Evolutionary conservation across 176 grass and related monocot genomes (phyloP).

Genomic region (Pontederia crassipes): DNA sequence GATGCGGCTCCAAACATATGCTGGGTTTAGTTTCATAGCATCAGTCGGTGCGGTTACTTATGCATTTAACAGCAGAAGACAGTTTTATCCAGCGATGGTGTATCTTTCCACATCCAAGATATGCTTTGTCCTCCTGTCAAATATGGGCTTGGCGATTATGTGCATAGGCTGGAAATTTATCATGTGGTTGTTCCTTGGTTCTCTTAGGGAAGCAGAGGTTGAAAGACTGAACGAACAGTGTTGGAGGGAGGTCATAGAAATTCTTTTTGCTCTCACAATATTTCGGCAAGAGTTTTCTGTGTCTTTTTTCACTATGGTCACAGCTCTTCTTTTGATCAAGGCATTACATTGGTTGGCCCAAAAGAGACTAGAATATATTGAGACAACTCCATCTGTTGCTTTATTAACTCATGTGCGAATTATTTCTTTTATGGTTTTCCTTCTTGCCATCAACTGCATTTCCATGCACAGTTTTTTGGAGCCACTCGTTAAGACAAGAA

Average conservation of each 20-base stretch:
- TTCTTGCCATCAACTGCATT: slow-evolving; percentile 60
- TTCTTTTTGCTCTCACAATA: slow-evolving; percentile 92
- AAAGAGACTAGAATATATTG: slow-evolving; percentile 90
- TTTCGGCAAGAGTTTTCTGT: slow-evolving; percentile 98
- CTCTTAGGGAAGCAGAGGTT: slow-evolving; percentile 79
- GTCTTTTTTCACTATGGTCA: slow-evolving; percentile 74
- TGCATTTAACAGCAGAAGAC: slow-evolving; percentile 92
- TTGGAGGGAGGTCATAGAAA: slow-evolving; percentile 86
- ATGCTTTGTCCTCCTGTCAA: slow-evolving; percentile 90
- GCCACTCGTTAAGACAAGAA: slow-evolving; percentile 42
- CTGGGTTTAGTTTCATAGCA: slow-evolving; percentile 88
- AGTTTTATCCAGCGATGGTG: slow-evolving; percentile 89
- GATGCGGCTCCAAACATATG: slow-evolving; percentile 79
- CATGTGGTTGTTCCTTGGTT: slow-evolving; percentile 74
- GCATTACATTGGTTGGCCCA: slow-evolving; percentile 77
- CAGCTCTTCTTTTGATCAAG: slow-evolving; percentile 66
- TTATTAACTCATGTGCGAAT: slow-evolving; percentile 66
- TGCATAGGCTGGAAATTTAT: slow-evolving; percentile 77
- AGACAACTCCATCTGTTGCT: slow-evolving; percentile 79
- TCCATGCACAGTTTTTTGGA: slow-evolving; percentile 57
- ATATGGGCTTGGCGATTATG: slow-evolving; percentile 87
- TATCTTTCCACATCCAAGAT: slow-evolving; percentile 99
- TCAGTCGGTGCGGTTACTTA: slow-evolving; percentile 56
- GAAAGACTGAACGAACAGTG: slow-evolving; percentile 93
- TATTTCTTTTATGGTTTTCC: slow-evolving; percentile 80